phyloP scores from a whole-genome alignment of 345 rosid species.

The Acer negundo region DNA sequence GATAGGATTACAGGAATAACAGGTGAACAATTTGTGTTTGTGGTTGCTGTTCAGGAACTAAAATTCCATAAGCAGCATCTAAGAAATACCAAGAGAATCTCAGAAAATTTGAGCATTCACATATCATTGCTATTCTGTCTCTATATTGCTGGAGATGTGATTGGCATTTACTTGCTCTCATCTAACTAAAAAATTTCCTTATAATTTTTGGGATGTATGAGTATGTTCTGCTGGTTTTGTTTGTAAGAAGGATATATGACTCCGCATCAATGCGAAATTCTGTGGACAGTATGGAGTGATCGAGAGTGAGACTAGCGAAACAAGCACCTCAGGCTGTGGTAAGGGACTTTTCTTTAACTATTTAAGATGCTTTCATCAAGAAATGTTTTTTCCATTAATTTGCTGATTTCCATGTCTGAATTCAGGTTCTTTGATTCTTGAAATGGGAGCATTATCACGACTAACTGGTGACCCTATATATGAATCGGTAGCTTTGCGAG shows the following conservation, averaged over 20 bases:
- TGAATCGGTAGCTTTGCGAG: conserved; percentile 85
- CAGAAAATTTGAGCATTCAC: conserved; percentile 2
- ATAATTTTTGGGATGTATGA: conserved; percentile 34
- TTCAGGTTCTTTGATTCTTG: conserved; percentile 91
- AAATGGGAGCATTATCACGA: conserved; percentile 94
- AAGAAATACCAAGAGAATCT: background rate
- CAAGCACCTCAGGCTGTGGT: conserved; percentile 99
- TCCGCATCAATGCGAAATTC: conserved; percentile 50
- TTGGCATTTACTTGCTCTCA: background rate
- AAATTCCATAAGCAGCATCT: conserved; percentile 10
- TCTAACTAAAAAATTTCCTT: conserved; percentile 21
- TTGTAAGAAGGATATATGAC: conserved; percentile 53
- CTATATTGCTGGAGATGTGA: conserved; percentile 1
- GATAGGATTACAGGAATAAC: background rate
- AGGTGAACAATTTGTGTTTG: background rate
- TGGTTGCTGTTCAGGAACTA: background rate
- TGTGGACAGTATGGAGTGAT: conserved; percentile 86
- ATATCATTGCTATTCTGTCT: background rate
- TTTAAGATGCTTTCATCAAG: conserved; percentile 8
- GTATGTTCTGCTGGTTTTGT: conserved; percentile 36
- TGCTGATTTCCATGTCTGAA: conserved; percentile 20
- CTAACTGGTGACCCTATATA: conserved; percentile 86
- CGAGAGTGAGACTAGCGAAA: conserved; percentile 83
- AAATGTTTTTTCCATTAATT: conserved; percentile 24
- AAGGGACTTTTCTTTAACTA: conserved; percentile 31